Base-by-base conservation (phyloP, 2,329 filamentous ascomycete genomes). In the Helotiales sp. region DNA sequence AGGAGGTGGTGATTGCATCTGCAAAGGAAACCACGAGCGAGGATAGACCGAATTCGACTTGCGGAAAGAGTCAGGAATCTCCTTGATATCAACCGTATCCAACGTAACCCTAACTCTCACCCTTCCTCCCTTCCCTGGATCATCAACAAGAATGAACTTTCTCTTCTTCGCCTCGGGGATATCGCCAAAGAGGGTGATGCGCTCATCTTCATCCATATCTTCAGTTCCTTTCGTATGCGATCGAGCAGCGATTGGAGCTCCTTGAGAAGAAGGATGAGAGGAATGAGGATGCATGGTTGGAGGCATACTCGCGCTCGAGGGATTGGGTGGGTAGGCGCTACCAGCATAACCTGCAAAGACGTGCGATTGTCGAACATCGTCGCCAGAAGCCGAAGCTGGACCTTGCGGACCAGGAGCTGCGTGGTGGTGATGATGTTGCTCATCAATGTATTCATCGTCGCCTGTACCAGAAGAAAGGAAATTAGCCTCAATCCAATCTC, bases 111-210 rank as follows among this genome's bases (percentile, higher is more conserved):
- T 89, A 46, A 98, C 93, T 15, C 93, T 87, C 1, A 97, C 87
- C 40, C 92, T 85, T 51, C 85, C 88, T 52, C 88, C 89, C 33
- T 91, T 88, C 61, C 92, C 89, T 52, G 85, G 87, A 72, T 98
- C 93, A 65, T 97, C 93, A 27, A 98, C 92, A 9, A 98, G 84
- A 66, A 98, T 96, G 74, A 98, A 98, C 75, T 97, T 98, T 71
- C 93, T 89, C 70, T 91, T 91, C 77, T 96, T 96, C 52, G 88
- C 87, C 69, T 95, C 91, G 1, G 93, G 92, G 52, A 96, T 83
- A 64, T 95, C 89, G 49, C 91, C 91, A 73, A 97, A 97, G 44
- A 97, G 83, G 49, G 86, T 85, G 15, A 86, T 82, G 52, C 88
- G 77, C 60, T 84, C 82, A 70, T 74, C 67, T 71, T 74, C 67